Conservation (phyloP, 1,284 basidiomycete genomes). For the Ustilago xerochloae region DNA sequence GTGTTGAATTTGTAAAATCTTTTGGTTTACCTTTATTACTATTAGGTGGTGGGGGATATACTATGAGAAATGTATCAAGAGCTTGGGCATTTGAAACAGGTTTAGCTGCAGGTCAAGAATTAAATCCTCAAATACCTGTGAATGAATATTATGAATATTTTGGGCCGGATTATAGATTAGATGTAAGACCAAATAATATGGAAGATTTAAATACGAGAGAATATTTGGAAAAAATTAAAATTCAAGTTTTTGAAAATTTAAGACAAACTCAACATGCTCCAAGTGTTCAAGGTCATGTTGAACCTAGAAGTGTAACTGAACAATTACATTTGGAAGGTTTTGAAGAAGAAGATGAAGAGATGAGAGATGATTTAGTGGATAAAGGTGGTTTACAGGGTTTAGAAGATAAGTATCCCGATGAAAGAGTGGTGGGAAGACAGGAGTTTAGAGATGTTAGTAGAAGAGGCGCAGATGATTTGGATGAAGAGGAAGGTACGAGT, state of each 20-base stretch:
- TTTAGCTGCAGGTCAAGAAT: constrained; percentile 91
- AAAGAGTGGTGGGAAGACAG: constrained; percentile 25
- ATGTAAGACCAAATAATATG: constrained; percentile 94
- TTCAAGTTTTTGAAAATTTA: constrained; percentile 82
- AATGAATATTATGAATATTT: constrained; percentile 91
- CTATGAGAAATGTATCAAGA: constrained; percentile 95
- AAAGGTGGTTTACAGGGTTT: constrained; percentile 45
- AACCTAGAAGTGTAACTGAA: constrained; percentile 48
- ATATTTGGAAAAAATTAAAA: constrained; percentile 91
- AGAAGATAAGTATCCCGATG: constrained; percentile 30
- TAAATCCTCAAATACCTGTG: constrained; percentile 74
- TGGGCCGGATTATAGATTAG: constrained; percentile 96
- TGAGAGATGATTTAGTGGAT: constrained; percentile 46
- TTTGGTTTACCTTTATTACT: constrained; percentile 92
- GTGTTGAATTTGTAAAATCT: constrained; percentile 95
- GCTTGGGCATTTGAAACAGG: constrained; percentile 99
- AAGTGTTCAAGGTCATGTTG: constrained; percentile 62
- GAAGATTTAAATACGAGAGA: constrained; percentile 93
- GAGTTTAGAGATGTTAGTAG: constrained; percentile 43
- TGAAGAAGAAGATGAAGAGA: constrained; percentile 42
- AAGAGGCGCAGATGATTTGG: constrained; percentile 54
- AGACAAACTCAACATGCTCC: constrained; percentile 61
- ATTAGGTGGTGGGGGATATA: constrained; percentile 97
- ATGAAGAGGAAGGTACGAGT: constrained; percentile 17
- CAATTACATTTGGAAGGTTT: constrained; percentile 43